Conservation (phyloP, 495 filamentous ascomycete genomes). For the Filosporella fistucella region DNA sequence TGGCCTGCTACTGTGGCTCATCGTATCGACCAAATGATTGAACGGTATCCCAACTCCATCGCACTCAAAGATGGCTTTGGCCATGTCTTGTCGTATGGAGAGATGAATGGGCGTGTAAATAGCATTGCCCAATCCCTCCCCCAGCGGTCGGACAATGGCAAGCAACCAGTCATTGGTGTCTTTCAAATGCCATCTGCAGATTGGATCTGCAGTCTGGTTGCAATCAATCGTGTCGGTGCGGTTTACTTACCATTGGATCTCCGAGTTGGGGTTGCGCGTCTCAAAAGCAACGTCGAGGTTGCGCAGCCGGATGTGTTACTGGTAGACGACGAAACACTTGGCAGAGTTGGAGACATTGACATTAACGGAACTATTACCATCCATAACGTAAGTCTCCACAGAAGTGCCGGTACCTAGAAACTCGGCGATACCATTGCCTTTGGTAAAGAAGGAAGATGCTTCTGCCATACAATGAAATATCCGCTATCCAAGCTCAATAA, state of each 20-base stretch:
- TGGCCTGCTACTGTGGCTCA: constrained; percentile 34
- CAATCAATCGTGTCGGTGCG: constrained; percentile 41
- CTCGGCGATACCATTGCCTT: too few species aligned
- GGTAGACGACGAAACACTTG: background rate
- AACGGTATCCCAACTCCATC: background rate
- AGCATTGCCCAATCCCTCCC: background rate
- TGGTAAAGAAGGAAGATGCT: too few species aligned
- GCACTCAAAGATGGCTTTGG: constrained; percentile 8
- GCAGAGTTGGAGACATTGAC: background rate
- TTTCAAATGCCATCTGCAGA: constrained; percentile 33
- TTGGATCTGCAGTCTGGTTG: constrained; percentile 47
- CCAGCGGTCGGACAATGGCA: background rate
- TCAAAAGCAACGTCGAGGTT: constrained; percentile 5
- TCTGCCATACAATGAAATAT: too few species aligned
- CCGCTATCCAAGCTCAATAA: too few species aligned
- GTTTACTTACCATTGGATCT: constrained; percentile 50
- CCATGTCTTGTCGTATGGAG: background rate
- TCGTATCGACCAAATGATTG: constrained; percentile 24
- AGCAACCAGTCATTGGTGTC: constrained; percentile 20
- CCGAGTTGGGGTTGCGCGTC: constrained; percentile 22
- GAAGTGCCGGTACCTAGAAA: too few species aligned
- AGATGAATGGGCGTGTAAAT: background rate
- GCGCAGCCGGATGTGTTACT: constrained; percentile 7
- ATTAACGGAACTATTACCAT: background rate
- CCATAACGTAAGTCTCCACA: background rate